Conservation (phyloP, 495 filamentous ascomycete genomes). For the Oidiodendron maius region DNA sequence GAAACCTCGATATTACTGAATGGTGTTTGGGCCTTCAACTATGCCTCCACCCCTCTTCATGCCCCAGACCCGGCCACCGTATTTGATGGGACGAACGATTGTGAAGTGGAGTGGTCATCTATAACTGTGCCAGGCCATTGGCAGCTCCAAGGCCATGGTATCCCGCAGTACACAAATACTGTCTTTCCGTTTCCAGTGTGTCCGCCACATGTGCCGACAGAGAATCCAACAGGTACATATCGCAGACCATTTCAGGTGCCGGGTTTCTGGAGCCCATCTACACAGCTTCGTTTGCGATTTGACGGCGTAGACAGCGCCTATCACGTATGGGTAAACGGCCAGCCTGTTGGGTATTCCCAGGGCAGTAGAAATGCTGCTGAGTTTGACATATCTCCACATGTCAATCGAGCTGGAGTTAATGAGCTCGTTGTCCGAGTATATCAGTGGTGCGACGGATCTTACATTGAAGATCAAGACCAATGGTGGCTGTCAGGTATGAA, state of each 20-base stretch:
- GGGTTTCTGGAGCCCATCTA: slow-evolving; percentile 17
- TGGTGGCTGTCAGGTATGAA: slow-evolving; percentile 49
- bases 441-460: slow-evolving; percentile 59
- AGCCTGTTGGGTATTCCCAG: slow-evolving; percentile 60
- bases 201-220: slow-evolving; percentile 55
- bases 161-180: slow-evolving; percentile 62
- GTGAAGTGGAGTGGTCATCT: slow-evolving; percentile 13
- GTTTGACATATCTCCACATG: slow-evolving; percentile 54
- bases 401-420: slow-evolving; percentile 27
- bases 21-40: slow-evolving; percentile 38
- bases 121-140: slow-evolving; percentile 63
- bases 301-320: slow-evolving; percentile 69
- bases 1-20: slow-evolving; percentile 40
- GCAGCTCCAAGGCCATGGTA: slow-evolving; percentile 49
- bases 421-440: slow-evolving; percentile 56
- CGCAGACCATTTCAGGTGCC: slow-evolving; percentile 47
- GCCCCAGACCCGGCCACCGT: slow-evolving; percentile 4
- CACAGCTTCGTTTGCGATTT: slow-evolving; percentile 45
- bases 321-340: slow-evolving; percentile 58
- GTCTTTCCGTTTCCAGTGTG: slow-evolving; percentile 56
- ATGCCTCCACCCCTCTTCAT: slow-evolving; percentile 3
- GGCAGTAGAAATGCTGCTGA: slow-evolving; percentile 62
- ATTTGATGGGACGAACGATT: too few species aligned
- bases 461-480: slow-evolving; percentile 59
- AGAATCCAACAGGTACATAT: slow-evolving; percentile 64